Evolutionary conservation across 805 yeast genomes (phyloP), one percentile per base, ranked within the genome.

Genomic region (Lachancea meyersii): DNA sequence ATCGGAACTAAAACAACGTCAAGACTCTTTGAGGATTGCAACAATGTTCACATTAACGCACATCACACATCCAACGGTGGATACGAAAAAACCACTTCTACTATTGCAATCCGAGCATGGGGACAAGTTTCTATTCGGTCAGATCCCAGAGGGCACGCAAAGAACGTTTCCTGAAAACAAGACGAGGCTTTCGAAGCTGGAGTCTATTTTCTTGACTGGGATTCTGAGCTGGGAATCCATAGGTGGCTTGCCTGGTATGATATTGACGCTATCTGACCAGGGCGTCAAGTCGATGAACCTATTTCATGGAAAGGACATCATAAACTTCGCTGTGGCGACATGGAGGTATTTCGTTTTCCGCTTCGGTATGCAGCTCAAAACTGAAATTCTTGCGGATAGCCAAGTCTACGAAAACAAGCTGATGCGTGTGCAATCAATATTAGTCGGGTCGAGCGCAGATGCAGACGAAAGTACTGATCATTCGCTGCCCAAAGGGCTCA

Each of bases 201-300:
- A 75, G 37, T 76, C 79, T 28, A 67, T 91, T 3, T 89, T 86
- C 54, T 55, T 93, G 4, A 80, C 96, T 0, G 98, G 98, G 2
- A 68, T 67, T n/a, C 48, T 85, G 9, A 63, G 73, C 41, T 91
- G 96, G 96, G 60, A 73, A 5, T 72, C 81, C n/a, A 65, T 87
- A 2, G 86, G 95, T n/a, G 98, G 98, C 0, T 62, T 91, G 5
- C 97, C 97, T 0, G 98, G 98, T 0, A 65, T 86, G 53, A 76
- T 91, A 38, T 65, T 91, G 39, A 86, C 97, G 0, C 70, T 84
- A 11, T 79, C 86, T 44, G 96, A 87, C 52, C 84, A 86, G 52
- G 88, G 87, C 1, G 70, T 73, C 48, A 72, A 74, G 37, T 69
- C 69, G 5, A 58, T 85, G 30, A 71, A 71, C n/a, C 64, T 86